Conservation (phyloP, 768 basidiomycete species). For the Ramaria rubella region DNA sequence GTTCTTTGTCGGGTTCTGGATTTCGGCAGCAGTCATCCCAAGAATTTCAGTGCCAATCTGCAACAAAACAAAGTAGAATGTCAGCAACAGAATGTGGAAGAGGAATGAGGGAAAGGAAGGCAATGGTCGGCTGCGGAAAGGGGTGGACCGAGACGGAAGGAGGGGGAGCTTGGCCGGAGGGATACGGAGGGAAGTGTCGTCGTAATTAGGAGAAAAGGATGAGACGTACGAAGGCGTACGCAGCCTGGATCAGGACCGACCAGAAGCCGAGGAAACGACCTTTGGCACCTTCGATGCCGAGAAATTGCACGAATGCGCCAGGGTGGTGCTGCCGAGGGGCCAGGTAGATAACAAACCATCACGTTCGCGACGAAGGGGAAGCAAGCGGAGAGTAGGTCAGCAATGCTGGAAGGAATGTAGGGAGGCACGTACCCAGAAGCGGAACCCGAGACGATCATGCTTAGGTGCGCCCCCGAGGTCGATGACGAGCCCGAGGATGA, state of each 20-base stretch:
- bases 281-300: conserved; percentile 33
- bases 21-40: conserved; percentile 73
- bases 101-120: conserved; percentile 74
- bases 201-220: no score
- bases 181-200: no score
- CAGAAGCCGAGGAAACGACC: conserved; percentile 48
- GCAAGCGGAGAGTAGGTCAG: conserved; percentile 40
- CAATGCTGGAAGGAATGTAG: no score
- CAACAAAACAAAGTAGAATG: conserved; percentile 28
- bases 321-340: conserved; percentile 40
- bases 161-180: conserved; percentile 34
- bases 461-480: conserved; percentile 53
- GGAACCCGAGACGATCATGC: conserved; percentile 45
- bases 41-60: conserved; percentile 69
- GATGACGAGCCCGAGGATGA: conserved; percentile 43
- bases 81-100: conserved; percentile 26
- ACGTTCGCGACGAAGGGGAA: no score
- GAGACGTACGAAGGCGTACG: conserved; percentile 56
- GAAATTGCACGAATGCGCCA: conserved; percentile 47
- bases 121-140: conserved; percentile 36
- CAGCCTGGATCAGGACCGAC: conserved; percentile 52
- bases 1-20: conserved; percentile 69
- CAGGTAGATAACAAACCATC: no score
- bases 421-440: conserved; percentile 17
- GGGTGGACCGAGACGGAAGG: not conserved